Evolutionary conservation across 148 eudicot species (phyloP), one percentile per base, ranked within the genome.

Genomic region (Silene uniflora): DNA sequence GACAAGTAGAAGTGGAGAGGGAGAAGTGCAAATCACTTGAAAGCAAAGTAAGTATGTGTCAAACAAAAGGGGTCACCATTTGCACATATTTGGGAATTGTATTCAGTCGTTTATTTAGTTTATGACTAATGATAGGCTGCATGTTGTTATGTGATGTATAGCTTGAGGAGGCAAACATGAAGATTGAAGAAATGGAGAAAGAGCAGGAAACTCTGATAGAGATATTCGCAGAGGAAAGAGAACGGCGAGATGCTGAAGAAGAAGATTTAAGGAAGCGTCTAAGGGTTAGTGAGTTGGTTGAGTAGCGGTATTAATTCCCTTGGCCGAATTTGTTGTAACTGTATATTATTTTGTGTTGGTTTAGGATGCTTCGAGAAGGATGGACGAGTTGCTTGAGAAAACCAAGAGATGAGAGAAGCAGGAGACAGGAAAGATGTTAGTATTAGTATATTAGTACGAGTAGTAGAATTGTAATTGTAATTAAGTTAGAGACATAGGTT

Each of bases 171-270:
- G 78, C 87, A 27, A 42, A 63, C 0, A 56, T 69, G 24, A 86
- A 76, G 70, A 19, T 74, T 16, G 73, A 78, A 25, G 84, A 76
- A 25, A 55, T 84, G 77, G 83, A 80, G 68, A 81, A 75, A 70
- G 89, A 90, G 74, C 88, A 90, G 60, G 85, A 81, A 59, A 70
- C 62, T 56, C 22, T 87, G 2, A 84, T 87, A 62, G 69, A 85
- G 16, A 77, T 85, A 75, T 85, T 90, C 60, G 35, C 79, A 1
- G 91, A 88, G 44, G 95, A 88, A 81, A 85, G 90, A 75, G 62
- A 76, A 32, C 81, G 87, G 2, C 86, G 88, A 67, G 87, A 87
- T 1, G n/a, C 3, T 16, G 90, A 85, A 80, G 89, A 87, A 75
- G 86, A 78, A 23, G 75, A 19, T 32, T 61, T 85, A 88, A 84